Evolutionary conservation across 2,329 filamentous ascomycete species (phyloP), one percentile per base, ranked within the genome.

Genomic region (Talaromyces sp.): DNA sequence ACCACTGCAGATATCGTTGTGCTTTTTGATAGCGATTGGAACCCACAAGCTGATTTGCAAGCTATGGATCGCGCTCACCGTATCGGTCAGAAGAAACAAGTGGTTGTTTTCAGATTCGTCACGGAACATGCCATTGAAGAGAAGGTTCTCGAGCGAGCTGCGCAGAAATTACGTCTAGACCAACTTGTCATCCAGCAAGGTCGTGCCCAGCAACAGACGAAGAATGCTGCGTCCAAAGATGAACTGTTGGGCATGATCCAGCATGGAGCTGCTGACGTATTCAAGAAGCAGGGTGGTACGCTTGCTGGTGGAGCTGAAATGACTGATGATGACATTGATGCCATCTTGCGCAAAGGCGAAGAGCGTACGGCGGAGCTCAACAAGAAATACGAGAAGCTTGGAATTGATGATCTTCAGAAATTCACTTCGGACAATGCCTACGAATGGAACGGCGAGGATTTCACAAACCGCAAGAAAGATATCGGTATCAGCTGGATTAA

Each of bases 21-120:
- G 31, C 84, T 99, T 6, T 99, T 94, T 69, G 94, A 99, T 73
- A 97, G 92, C 67, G 94, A 99, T 71, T 99, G 94, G 94, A 97
- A 97, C 69, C 94, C 94, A 9, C 94, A 99, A 75, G 94, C 94
- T 17, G 94, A 99, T 84, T 77, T 99, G 60, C 94, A 99, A 74
- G 94, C 94, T 58, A 99, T 99, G 94, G 94, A 99, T 69, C 89
- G 94, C 70, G 94, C 94, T 53, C 94, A 99, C 77, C 91, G 94
- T 77, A 99, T 99, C 66, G 94, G 94, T 39, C 94, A 99, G 77
- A 99, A 91, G 5, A 99, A 99, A 77, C 94, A 99, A 72, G 94
- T 99, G 10, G 84, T 92, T 43, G 94, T 99, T 3, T 99, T 96
- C 78, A 85, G 94, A 60, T 97, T 99, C 67, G 89, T 99, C 22